Conservation (phyloP, 2,329 filamentous ascomycete genomes). For the Immersiporthe knoxdaviesiana region DNA sequence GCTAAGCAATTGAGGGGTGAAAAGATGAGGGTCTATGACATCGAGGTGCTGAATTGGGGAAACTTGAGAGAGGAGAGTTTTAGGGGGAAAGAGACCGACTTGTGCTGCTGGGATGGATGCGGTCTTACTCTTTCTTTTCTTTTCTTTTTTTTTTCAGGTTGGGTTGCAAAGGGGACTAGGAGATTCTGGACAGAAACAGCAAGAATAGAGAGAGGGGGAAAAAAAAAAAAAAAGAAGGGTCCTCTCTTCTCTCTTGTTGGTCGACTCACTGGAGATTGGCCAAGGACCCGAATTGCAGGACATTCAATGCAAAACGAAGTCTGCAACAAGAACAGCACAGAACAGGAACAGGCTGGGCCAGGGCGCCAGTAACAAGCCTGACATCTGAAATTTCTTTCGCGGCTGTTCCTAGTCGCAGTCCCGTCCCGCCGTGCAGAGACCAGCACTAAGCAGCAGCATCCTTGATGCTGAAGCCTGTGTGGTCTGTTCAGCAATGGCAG, state of each 20-base stretch:
- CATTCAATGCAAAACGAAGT: conserved; percentile 26
- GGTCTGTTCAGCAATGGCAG: conserved; percentile 19
- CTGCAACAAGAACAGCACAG: conserved; percentile 19
- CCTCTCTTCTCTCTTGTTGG: not conserved
- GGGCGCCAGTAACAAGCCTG: conserved; percentile 18
- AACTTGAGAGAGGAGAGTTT: conserved; percentile 13
- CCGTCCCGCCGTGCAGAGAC: conserved; percentile 8
- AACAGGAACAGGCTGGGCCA: not conserved
- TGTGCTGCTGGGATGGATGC: conserved; percentile 14
- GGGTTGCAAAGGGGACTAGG: not conserved
- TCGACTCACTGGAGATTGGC: conserved; percentile 13
- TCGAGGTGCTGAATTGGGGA: conserved; percentile 27
- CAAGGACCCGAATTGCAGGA: conserved; percentile 29
- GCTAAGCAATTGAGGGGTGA: conserved; percentile 29
- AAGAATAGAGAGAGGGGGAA: too few relatives aligned
- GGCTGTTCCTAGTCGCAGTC: conserved; percentile 11
- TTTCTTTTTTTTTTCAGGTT: too few relatives aligned
- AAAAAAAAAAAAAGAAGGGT: too few relatives aligned
- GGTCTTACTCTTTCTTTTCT: conserved; percentile 2
- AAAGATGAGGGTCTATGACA: conserved; percentile 23
- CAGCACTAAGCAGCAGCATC: conserved; percentile 20
- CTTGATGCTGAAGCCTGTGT: conserved; percentile 20
- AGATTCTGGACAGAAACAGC: not conserved
- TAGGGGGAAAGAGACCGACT: conserved; percentile 17
- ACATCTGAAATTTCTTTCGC: conserved; percentile 19